Base-by-base conservation (phyloP, 1,139 yeast genomes). In the Meyerozyma smithsonii region DNA sequence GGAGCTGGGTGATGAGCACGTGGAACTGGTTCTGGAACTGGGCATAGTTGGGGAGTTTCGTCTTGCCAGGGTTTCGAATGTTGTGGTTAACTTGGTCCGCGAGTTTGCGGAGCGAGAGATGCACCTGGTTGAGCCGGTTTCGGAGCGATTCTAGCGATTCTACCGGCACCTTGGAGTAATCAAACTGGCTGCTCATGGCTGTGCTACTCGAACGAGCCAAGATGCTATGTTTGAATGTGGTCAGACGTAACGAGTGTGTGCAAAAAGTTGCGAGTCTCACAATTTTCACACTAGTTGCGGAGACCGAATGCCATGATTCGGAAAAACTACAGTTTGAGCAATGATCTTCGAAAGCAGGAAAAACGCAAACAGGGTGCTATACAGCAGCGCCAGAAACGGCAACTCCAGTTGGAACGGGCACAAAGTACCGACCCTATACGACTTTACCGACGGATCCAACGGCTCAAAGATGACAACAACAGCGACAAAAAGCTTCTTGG, bases 1-100 rank as follows among this genome's bases (percentile, higher is more conserved):
- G 77, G 37, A 90, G 65, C 56, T 92, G 97, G 11, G 95, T 85
- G 26, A 89, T 62, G 15, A 89, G 74, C 28, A 90, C 88, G 50
- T 81, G 88, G 53, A 88, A 78, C 59, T 90, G 97, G 58, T 55
- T 19, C 36, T 58, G 36, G 44, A 68, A 61, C 42, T 65, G 69
- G 11, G 62, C 64, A 47, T 69, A 69, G 24, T 61, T 57, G n/a
- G 76, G 76, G 11, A 69, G 50, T 42, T 59, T 65, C 24, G 63
- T 61, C 39, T 61, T 65, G 18, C 54, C 59, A 7, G 69, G 73
- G 42, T 65, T 65, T 41, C 75, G 48, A 46, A 61, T 66, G 43
- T 69, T 69, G 42, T 62, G 62, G 43, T 63, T 65, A 32, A 70
- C 58, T 47, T 69, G 76, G 35, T 71, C 77, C 4, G 71, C 58